phyloP scores from a whole-genome alignment of 208 protist species.

The Acanthamoeba royreba region DNA sequence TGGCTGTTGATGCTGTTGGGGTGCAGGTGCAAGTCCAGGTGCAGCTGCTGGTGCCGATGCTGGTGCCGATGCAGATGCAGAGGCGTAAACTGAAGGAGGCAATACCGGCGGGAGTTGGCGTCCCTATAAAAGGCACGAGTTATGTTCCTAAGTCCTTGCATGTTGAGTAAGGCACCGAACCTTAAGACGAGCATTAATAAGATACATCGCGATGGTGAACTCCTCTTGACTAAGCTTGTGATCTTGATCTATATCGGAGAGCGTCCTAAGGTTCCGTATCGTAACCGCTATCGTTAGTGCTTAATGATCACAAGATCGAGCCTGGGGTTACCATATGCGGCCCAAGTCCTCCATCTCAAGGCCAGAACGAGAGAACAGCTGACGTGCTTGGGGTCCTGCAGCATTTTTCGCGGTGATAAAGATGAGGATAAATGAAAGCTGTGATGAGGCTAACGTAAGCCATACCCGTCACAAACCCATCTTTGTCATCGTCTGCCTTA shows the following conservation, averaged over 20 bases:
- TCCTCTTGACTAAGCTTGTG: neutral
- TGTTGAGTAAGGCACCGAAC: too few relatives aligned
- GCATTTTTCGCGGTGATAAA: too few relatives aligned
- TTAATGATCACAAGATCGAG: neutral
- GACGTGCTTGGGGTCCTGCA: neutral
- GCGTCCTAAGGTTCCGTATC: neutral
- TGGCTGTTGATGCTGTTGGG: neutral
- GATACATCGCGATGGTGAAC: conserved; percentile 40
- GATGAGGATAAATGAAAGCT: too few relatives aligned
- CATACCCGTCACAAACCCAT: conserved; percentile 24
- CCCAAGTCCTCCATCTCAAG: conserved; percentile 30
- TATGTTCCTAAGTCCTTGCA: too few relatives aligned
- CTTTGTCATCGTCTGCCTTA: conserved; percentile 26
- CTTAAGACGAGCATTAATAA: conserved; percentile 38
- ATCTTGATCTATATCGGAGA: neutral
- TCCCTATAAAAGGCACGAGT: neutral
- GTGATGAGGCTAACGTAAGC: too few relatives aligned
- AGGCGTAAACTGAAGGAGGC: neutral
- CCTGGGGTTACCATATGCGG: neutral
- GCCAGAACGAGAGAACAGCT: neutral
- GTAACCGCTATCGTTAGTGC: neutral
- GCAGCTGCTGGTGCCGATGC: neutral
- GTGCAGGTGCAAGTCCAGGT: neutral
- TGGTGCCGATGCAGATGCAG: neutral
- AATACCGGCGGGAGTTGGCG: neutral